phyloP scores from a whole-genome alignment of 352 stramenopile genomes.

The Pythium coloratum region DNA sequence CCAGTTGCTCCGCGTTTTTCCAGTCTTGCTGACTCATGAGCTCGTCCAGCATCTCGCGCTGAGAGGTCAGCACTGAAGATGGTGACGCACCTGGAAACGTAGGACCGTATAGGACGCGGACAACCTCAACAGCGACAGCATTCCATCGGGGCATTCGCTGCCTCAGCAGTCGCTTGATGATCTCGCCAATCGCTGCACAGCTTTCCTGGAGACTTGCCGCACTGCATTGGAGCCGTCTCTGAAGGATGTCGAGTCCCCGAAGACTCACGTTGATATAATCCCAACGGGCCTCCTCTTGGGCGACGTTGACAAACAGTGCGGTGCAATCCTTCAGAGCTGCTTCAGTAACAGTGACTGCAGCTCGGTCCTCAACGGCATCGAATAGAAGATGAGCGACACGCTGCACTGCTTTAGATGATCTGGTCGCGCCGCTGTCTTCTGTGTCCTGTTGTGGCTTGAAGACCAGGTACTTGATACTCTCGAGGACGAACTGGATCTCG shows the following conservation, averaged over 20 bases:
- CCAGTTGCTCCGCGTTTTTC: conserved; percentile 47
- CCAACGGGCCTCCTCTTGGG: conserved; percentile 32
- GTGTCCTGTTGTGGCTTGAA: conserved; percentile 13
- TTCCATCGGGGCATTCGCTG: conserved; percentile 39
- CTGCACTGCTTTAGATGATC: conserved; percentile 37
- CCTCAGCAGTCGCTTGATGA: conserved; percentile 35
- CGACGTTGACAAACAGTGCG: conserved; percentile 31
- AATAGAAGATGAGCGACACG: conserved; percentile 63
- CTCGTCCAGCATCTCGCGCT: conserved; percentile 23
- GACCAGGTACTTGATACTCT: conserved; percentile 24
- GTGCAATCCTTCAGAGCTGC: conserved; percentile 23
- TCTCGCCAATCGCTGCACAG: conserved; percentile 11
- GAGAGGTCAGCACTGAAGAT: not conserved
- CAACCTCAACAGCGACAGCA: conserved; percentile 46
- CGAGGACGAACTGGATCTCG: conserved; percentile 19
- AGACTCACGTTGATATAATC: conserved; percentile 49
- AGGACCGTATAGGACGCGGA: conserved; percentile 36
- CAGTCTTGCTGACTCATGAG: conserved; percentile 48
- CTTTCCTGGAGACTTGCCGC: not conserved
- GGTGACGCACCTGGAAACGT: not conserved
- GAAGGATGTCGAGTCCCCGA: conserved; percentile 36
- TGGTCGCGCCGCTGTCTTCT: conserved; percentile 23
- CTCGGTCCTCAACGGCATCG: conserved; percentile 42
- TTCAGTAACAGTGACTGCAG: not conserved
- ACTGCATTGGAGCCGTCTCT: not conserved